Evolutionary conservation across 2,329 filamentous ascomycete species (phyloP).

Genomic region (Penicillium freii): DNA sequence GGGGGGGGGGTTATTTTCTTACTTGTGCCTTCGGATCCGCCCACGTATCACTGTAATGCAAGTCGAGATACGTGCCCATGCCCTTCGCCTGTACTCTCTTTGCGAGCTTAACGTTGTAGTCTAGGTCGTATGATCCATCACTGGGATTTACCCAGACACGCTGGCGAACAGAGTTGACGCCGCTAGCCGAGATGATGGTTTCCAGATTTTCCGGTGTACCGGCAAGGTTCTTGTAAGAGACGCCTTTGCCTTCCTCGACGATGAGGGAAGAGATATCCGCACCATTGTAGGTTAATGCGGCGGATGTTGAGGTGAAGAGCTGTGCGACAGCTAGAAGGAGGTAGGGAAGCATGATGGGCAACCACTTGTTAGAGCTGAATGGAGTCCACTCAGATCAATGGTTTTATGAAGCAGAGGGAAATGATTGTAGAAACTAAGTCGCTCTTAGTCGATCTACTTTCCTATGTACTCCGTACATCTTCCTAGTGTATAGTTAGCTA

Average conservation of each 20-base stretch:
- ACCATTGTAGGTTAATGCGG: constrained; percentile 61
- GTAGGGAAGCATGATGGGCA: constrained; percentile 11
- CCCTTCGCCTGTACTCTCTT: constrained; percentile 63
- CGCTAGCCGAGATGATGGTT: constrained; percentile 58
- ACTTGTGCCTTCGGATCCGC: constrained; percentile 65
- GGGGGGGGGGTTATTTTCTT: neutral
- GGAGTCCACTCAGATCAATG: neutral
- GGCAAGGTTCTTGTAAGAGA: constrained; percentile 58
- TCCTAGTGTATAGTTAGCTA: neutral
- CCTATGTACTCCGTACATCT: neutral
- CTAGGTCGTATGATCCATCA: constrained; percentile 64
- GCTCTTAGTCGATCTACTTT: neutral
- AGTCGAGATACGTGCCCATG: constrained; percentile 59
- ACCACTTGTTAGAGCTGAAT: neutral
- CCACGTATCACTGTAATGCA: constrained; percentile 70
- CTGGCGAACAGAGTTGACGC: constrained; percentile 69
- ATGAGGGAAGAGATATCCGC: constrained; percentile 69
- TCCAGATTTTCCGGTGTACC: constrained; percentile 59
- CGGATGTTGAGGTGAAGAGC: constrained; percentile 28
- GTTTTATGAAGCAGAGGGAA: neutral
- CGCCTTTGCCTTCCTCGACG: constrained; percentile 61
- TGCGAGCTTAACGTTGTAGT: constrained; percentile 68
- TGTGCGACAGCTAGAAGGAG: constrained; percentile 16
- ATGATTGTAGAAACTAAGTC: neutral
- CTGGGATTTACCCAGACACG: constrained; percentile 69